Percentiles rank a stretch among this genome's conserved stretches.
Evolutionary conservation across 2,329 filamentous ascomycete genomes (phyloP).

Genomic region (Chrysoporthe deuterocubensis): DNA sequence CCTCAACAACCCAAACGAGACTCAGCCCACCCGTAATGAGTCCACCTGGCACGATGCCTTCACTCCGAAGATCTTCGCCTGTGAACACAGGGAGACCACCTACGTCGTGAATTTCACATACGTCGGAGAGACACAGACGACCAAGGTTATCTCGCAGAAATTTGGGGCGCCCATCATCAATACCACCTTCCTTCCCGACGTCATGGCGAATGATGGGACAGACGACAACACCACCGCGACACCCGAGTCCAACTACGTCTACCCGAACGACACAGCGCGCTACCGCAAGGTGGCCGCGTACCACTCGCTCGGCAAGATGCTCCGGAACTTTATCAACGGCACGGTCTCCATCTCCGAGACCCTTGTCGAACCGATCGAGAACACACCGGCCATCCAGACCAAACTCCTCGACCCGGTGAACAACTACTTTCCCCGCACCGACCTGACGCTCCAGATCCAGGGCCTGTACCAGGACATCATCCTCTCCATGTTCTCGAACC

Average conservation of each 20-base stretch:
- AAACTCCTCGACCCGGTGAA: slow-evolving; percentile 43
- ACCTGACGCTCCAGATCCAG: slow-evolving; percentile 37
- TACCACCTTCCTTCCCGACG: slow-evolving; percentile 37
- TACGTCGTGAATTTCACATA: slow-evolving; percentile 43
- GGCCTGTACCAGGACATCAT: slow-evolving; percentile 38
- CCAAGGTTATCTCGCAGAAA: slow-evolving; percentile 33
- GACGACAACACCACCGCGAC: slow-evolving; percentile 41
- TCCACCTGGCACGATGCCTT: slow-evolving; percentile 39
- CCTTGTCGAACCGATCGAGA: slow-evolving; percentile 35
- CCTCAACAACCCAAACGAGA: slow-evolving; percentile 31
- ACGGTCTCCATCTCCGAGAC: slow-evolving; percentile 35
- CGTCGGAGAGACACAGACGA: slow-evolving; percentile 37
- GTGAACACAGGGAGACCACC: slow-evolving; percentile 43
- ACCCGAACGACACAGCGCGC: slow-evolving; percentile 33
- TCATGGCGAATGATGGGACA: slow-evolving; percentile 41
- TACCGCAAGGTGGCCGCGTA: slow-evolving; percentile 42
- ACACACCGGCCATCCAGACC: slow-evolving; percentile 43
- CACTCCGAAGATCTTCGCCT: slow-evolving; percentile 42
- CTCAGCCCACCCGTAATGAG: slow-evolving; percentile 32
- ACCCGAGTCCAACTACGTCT: slow-evolving; percentile 39
- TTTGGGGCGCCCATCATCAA: slow-evolving; percentile 40
- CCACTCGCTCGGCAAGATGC: slow-evolving; percentile 40
- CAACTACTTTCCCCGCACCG: slow-evolving; percentile 38
- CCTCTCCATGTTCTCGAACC: slow-evolving; percentile 29
- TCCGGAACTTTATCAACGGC: slow-evolving; percentile 42